Conservation (phyloP, 805 yeast species). For the Ogataea kodamae region DNA sequence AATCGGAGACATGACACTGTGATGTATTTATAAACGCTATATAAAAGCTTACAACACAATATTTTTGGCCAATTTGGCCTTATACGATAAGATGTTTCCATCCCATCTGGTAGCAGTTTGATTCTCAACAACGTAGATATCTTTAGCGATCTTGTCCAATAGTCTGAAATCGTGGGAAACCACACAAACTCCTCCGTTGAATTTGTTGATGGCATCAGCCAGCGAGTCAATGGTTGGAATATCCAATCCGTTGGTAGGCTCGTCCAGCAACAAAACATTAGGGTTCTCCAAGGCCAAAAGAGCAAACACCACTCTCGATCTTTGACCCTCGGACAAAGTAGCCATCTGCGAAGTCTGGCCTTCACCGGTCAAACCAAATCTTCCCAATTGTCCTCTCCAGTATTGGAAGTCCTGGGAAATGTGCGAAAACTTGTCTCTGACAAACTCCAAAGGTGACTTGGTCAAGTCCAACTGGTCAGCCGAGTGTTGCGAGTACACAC, state of each 20-base stretch:
- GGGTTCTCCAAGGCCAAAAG: slow-evolving; percentile 93
- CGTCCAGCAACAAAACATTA: slow-evolving; percentile 91
- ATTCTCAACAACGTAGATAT: slow-evolving; percentile 93
- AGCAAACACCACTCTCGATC: slow-evolving; percentile 98
- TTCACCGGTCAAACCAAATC: slow-evolving; percentile 98
- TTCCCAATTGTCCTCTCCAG: slow-evolving; percentile 97
- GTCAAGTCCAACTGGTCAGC: slow-evolving; percentile 96
- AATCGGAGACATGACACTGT: slow-evolving; percentile 5
- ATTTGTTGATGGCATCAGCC: slow-evolving; percentile 91
- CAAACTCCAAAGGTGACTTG: slow-evolving; percentile 93
- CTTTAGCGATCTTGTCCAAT: slow-evolving; percentile 95
- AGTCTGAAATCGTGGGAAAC: slow-evolving; percentile 99
- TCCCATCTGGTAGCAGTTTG: slow-evolving; percentile 97
- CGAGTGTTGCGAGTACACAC: slow-evolving; percentile 98
- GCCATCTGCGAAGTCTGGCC: slow-evolving; percentile 99
- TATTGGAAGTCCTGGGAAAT: slow-evolving; percentile 98
- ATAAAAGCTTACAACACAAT: slow-evolving; percentile 57
- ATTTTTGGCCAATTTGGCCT: slow-evolving; percentile 88
- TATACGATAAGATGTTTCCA: slow-evolving; percentile 84
- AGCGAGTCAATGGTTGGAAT: slow-evolving; percentile 97
- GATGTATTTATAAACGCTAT: slow-evolving; percentile 3
- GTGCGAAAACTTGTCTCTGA: slow-evolving; percentile 85
- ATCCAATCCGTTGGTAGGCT: slow-evolving; percentile 99
- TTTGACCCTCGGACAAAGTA: slow-evolving; percentile 97
- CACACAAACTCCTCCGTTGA: slow-evolving; percentile 97